Conservation (phyloP, 1,284 basidiomycete species). For the Taiwanofungus camphoratus region DNA sequence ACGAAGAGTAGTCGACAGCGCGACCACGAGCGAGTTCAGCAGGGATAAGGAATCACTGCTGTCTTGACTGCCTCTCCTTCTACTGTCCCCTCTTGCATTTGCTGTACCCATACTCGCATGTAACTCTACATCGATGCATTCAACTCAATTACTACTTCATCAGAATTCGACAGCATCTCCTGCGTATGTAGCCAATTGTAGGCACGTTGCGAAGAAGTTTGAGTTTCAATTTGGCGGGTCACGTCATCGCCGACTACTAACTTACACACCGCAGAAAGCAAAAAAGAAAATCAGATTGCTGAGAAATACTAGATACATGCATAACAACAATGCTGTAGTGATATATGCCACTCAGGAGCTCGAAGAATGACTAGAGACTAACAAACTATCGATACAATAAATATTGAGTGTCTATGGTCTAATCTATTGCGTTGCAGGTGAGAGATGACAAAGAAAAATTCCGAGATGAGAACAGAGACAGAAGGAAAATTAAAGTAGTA, state of each 20-base stretch:
- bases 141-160: neutral
- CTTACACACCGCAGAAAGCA: neutral
- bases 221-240: no score
- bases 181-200: neutral
- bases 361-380: neutral
- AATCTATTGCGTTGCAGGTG: neutral
- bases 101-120: neutral
- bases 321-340: neutral
- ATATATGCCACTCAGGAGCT: neutral
- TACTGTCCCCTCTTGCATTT: neutral
- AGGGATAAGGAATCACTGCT: neutral
- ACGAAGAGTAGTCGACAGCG: slow-evolving; percentile 53
- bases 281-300: neutral
- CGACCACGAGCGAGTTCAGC: slow-evolving; percentile 20
- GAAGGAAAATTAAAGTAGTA: neutral
- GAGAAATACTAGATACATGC: neutral
- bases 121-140: neutral
- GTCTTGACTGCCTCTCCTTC: neutral
- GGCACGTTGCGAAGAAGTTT: neutral
- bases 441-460: neutral
- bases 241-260: neutral
- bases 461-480: neutral
- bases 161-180: neutral
- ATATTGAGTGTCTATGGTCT: neutral
- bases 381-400: neutral